Conservation (phyloP, 495 filamentous ascomycete species). For the Pyrenula aspistea region DNA sequence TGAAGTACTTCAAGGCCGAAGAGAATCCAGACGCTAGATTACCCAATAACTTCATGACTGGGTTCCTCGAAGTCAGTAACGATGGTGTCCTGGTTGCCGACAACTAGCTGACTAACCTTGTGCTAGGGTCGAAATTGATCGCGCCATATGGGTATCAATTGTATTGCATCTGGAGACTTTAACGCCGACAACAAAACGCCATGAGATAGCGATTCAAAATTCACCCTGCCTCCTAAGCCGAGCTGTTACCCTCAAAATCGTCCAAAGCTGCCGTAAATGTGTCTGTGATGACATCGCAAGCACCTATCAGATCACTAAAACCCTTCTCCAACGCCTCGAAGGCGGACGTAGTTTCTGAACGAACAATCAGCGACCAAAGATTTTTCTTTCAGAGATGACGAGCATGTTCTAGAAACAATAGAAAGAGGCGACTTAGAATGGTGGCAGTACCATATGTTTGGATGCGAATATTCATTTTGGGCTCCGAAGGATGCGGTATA, state of each 20-base stretch:
- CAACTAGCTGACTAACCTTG: not conserved
- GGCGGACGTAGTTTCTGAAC: constrained; percentile 65
- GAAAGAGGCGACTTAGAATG: constrained; percentile 2
- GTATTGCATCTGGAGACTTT: no score
- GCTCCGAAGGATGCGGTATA: constrained; percentile 91
- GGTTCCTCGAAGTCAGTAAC: constrained; percentile 64
- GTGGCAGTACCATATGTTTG: constrained; percentile 75
- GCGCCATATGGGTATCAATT: no score
- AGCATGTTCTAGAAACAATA: constrained; percentile 1
- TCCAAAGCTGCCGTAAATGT: constrained; percentile 63
- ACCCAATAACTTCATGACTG: constrained; percentile 78
- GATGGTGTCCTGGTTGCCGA: constrained; percentile 61
- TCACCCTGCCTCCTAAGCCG: not conserved
- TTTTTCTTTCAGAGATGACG: constrained; percentile 1
- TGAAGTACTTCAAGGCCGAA: constrained; percentile 92
- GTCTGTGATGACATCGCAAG: constrained; percentile 83
- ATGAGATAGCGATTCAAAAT: not conserved
- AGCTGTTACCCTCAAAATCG: constrained; percentile 37
- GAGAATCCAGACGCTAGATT: constrained; percentile 69
- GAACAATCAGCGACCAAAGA: not conserved
- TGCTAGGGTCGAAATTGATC: constrained; percentile 11
- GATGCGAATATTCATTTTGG: constrained; percentile 92
- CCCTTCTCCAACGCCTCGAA: constrained; percentile 82
- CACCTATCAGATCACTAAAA: constrained; percentile 70
- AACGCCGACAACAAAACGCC: not conserved